Percentiles rank a stretch among this genome's conserved stretches.
These are phyloP conservation scores for Penicillium silybi DNA, from an alignment of 495 filamentous ascomycete species.

Conservation along the genomic window DNA sequence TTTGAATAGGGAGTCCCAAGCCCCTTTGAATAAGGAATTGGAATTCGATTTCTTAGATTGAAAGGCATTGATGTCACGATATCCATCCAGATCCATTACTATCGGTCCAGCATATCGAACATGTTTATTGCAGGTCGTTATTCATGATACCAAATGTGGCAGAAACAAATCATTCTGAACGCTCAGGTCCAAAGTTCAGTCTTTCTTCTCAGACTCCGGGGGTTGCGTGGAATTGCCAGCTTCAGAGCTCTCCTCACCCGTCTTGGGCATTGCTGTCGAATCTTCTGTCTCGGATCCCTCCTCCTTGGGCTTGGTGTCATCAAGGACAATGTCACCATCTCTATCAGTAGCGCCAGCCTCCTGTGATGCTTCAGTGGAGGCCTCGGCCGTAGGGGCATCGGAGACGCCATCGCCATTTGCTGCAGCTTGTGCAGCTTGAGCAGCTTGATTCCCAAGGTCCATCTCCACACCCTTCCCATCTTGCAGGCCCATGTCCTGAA, in stretches of 20 bases:
- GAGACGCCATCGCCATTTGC: constrained; percentile 6
- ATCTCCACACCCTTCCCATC: constrained; percentile 47
- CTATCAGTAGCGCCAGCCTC: constrained; percentile 22
- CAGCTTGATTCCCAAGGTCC: constrained; percentile 23
- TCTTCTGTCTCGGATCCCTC: constrained; percentile 10
- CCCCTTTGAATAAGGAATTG: neutral
- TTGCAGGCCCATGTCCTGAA: constrained; percentile 85
- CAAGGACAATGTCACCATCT: constrained; percentile 43
- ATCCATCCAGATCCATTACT: neutral
- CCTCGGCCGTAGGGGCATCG: constrained; percentile 4
- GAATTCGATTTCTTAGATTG: neutral
- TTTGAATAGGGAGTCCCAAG: neutral
- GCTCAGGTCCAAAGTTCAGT: constrained; percentile 5
- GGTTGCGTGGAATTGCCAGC: constrained; percentile 3
- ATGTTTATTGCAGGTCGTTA: constrained; percentile 22
- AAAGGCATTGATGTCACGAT: neutral
- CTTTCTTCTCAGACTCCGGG: constrained; percentile 13
- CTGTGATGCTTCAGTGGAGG: constrained; percentile 6
- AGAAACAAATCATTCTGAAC: constrained; percentile 2
- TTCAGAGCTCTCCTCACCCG: constrained; percentile 3
- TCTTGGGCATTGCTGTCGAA: constrained; percentile 2
- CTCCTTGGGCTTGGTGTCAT: constrained; percentile 23
- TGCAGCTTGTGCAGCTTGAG: constrained; percentile 12
- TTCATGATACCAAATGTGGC: constrained; percentile 23
- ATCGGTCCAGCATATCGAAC: constrained; percentile 1